phyloP scores from a whole-genome alignment of 2,329 filamentous ascomycete genomes.

The Pseudodiploospora longispora region DNA sequence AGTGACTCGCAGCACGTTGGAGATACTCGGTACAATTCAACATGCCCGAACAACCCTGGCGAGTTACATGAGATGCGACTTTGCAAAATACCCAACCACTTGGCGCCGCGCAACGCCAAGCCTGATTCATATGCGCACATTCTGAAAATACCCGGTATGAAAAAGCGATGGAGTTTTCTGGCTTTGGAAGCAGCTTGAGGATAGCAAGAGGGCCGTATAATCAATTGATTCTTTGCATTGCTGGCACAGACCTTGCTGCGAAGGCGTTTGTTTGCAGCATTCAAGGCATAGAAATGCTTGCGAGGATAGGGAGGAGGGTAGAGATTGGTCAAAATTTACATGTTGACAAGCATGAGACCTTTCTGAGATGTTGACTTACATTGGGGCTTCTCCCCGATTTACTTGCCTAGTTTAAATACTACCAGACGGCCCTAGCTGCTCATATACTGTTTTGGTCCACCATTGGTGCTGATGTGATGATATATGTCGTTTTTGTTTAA shows the following conservation, averaged over 20 bases:
- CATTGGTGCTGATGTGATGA: no score
- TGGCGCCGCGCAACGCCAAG: constrained; percentile 2
- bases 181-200: neutral
- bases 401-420: constrained; percentile 18
- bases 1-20: neutral
- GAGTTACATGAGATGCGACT: constrained; percentile 9
- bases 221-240: no score
- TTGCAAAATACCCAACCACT: neutral
- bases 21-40: neutral
- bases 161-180: constrained; percentile 5
- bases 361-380: constrained; percentile 11
- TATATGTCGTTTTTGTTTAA: no score
- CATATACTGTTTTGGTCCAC: no score
- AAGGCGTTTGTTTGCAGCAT: no score
- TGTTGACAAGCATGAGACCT: constrained; percentile 1
- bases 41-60: constrained; percentile 2
- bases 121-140: constrained; percentile 7
- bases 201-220: neutral
- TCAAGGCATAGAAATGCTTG: no score
- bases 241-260: no score
- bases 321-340: no score
- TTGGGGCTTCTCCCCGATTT: constrained; percentile 9
- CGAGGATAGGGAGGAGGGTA: no score
- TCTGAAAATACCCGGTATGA: constrained; percentile 9
- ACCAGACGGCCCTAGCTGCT: no score